Percentiles rank a stretch among this genome's conserved stretches.
Evolutionary conservation across 257 asterid species (phyloP).

Genomic region (Fraxinus anomala): DNA sequence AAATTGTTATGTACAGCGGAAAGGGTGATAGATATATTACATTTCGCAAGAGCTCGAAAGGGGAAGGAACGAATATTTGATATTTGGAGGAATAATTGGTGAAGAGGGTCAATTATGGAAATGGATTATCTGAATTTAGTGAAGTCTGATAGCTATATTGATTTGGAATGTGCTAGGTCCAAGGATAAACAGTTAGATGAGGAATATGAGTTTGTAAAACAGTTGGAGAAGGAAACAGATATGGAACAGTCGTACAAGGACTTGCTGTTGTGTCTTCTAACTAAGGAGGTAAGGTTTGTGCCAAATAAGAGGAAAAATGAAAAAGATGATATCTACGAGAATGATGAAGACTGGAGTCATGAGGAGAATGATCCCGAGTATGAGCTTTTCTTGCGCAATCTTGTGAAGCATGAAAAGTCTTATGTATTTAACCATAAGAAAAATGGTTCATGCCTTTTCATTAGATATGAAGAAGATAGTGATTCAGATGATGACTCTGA

Average conservation of each 20-base stretch:
- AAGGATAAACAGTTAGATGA: neutral
- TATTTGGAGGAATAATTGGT: neutral
- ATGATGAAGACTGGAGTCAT: neutral
- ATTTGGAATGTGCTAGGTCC: neutral
- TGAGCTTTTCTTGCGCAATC: slow-evolving; percentile 18
- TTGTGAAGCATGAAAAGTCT: slow-evolving; percentile 18
- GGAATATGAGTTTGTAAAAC: neutral
- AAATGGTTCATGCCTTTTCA: slow-evolving; percentile 14
- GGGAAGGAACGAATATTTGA: neutral
- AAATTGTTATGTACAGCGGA: neutral
- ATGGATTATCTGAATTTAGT: neutral
- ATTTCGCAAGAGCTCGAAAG: neutral
- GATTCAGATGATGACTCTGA: slow-evolving; percentile 13
- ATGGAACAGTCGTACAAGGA: neutral
- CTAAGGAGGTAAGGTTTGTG: neutral
- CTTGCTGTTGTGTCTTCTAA: neutral
- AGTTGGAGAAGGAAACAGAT: neutral
- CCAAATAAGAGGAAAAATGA: neutral
- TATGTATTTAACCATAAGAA: slow-evolving; percentile 23
- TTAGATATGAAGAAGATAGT: slow-evolving; percentile 28
- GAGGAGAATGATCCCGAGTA: slow-evolving; percentile 32
- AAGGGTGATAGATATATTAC: neutral
- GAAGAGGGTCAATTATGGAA: neutral
- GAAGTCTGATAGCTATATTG: neutral
- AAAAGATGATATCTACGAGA: neutral